These are phyloP conservation scores for Arthrinium puccinioides DNA, from an alignment of 2,329 filamentous ascomycete species.

Conservation along the genomic window DNA sequence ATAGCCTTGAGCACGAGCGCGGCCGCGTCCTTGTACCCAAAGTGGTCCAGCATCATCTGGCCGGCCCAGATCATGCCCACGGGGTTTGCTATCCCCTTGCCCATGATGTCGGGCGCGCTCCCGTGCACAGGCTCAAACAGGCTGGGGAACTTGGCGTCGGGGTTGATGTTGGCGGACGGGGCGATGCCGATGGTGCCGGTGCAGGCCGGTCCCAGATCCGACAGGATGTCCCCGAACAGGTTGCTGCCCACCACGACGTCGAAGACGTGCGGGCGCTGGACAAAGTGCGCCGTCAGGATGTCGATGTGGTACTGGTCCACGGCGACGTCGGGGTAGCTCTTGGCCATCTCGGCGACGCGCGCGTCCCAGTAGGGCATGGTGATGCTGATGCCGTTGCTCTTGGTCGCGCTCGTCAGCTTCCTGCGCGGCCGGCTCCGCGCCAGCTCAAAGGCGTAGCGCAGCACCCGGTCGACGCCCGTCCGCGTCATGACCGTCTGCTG, in stretches of 20 bases:
- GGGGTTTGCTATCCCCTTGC: constrained; percentile 55
- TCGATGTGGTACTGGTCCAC: constrained; percentile 59
- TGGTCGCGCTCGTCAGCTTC: constrained; percentile 56
- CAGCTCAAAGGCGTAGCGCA: constrained; percentile 55
- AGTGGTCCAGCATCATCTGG: constrained; percentile 59
- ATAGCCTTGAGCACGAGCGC: constrained; percentile 27
- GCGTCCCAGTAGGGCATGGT: constrained; percentile 62
- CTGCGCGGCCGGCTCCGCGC: constrained; percentile 47
- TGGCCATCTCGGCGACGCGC: constrained; percentile 43
- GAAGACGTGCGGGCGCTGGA: constrained; percentile 46
- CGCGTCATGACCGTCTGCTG: constrained; percentile 57
- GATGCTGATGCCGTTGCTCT: constrained; percentile 56
- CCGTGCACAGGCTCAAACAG: constrained; percentile 61
- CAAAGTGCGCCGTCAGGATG: constrained; percentile 56
- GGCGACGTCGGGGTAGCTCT: constrained; percentile 47
- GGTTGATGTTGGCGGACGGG: constrained; percentile 56
- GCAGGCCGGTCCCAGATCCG: constrained; percentile 56
- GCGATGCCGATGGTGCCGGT: constrained; percentile 62
- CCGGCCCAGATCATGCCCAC: constrained; percentile 64
- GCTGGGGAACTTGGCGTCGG: constrained; percentile 49
- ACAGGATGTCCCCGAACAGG: constrained; percentile 53
- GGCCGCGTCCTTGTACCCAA: constrained; percentile 52
- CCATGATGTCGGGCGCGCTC: constrained; percentile 57
- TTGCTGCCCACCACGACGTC: constrained; percentile 58
- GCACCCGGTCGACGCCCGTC: constrained; percentile 48